Base-by-base conservation (phyloP, 805 yeast genomes). In the Saccharomycopsis sp. region DNA sequence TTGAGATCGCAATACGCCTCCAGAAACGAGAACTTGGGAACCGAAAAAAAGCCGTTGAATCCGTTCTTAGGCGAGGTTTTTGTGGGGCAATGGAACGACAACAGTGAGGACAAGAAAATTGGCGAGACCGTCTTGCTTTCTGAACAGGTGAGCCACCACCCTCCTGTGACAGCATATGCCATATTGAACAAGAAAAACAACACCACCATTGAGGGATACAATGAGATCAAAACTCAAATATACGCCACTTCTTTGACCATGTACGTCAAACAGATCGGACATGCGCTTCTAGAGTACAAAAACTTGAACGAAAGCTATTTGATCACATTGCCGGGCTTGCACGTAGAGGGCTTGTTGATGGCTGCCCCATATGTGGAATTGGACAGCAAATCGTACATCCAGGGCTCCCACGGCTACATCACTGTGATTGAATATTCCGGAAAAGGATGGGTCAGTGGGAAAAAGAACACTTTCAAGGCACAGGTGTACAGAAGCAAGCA, bases 111-210 rank as follows among this genome's bases (percentile, higher is more conserved):
- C 50, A 71, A 75, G 9, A 75, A 73, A 56, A 71, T 81, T 15
- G 97, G 96, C 48, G 95, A 89, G 61, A 88, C 97, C 24, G 72
- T 83, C 12, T 75, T 92, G 53, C 73, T 90, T 56, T 82, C 91
- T 62, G 99, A 94, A 72, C 99, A 94, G 73, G 97, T 94, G 14
- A 84, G 91, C 61, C 99, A 94, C 73, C 99, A 94, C 71, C 99
- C 99, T 16, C 98, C 99, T 24, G 85, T 88, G 40, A 91, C 98
- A n/a, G 97, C 94, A 4, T 94, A 91, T 69, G 81, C 91, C 50
- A 80, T 94, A 57, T 74, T 81, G 67, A 91, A 91, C 69, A 87
- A 84, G 62, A 81, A 82, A 66, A 79, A 85, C 70, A 79, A 84
- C 37, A 85, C 86, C 24, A 72, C 75, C 48, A 75, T 91, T 62